These are phyloP conservation scores for Arthrobotrys entomopaga DNA, from an alignment of 2,329 filamentous ascomycete genomes.

Conservation along the genomic window DNA sequence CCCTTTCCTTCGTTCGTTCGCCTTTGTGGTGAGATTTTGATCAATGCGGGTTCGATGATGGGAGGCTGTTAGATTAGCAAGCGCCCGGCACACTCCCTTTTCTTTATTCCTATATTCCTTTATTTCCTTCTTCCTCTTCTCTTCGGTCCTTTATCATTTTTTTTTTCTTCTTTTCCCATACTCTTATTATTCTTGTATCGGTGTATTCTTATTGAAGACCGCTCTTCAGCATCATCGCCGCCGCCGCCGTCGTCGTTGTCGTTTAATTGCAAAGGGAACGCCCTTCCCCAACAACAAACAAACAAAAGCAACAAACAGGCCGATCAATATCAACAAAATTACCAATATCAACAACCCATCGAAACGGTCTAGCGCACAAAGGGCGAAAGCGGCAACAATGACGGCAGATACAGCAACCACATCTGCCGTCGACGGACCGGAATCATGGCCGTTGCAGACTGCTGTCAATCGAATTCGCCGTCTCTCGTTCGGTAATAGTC, in stretches of 20 bases:
- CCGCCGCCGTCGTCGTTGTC: too few species aligned
- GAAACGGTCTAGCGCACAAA: background rate
- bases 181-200: too few species aligned
- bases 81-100: background rate
- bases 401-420: constrained; percentile 28
- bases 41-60: too few species aligned
- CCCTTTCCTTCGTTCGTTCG: background rate
- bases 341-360: constrained; percentile 10
- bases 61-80: background rate
- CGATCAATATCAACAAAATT: constrained; percentile 4
- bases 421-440: constrained; percentile 31
- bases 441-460: constrained; percentile 38
- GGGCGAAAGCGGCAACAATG: constrained; percentile 5
- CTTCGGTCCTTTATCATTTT: constrained; percentile 11
- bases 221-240: background rate
- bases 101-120: constrained; percentile 8
- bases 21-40: too few species aligned
- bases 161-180: constrained; percentile 11
- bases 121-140: constrained; percentile 10
- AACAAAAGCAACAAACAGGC: background rate
- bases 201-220: too few species aligned
- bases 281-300: constrained; percentile 11
- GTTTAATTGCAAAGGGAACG: background rate
- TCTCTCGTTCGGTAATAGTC: constrained; percentile 41
- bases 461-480: constrained; percentile 54